These are phyloP conservation scores for Isatis tinctoria DNA, from an alignment of 345 rosid genomes.

Conservation along the genomic window DNA sequence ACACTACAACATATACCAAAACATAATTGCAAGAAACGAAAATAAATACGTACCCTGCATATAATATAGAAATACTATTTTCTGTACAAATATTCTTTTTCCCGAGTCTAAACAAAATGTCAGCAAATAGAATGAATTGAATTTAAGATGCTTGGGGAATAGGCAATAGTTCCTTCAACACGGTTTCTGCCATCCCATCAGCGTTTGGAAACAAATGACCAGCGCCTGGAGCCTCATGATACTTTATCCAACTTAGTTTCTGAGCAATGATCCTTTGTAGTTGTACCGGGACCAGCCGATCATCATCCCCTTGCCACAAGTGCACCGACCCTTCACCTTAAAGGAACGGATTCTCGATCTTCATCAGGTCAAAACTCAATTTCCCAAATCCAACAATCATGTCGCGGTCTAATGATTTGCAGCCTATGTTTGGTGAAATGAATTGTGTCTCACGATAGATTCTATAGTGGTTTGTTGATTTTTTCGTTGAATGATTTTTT, in stretches of 20 bases:
- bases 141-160: constrained; percentile 24
- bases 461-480: too few relatives aligned
- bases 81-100: too few relatives aligned
- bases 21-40: background rate
- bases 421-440: too few relatives aligned
- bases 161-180: constrained; percentile 51
- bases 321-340: constrained; percentile 47
- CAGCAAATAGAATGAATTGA: background rate
- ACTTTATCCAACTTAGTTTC: constrained; percentile 52
- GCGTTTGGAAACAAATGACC: constrained; percentile 56
- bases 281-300: constrained; percentile 41
- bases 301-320: constrained; percentile 67
- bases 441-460: too few relatives aligned
- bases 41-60: background rate
- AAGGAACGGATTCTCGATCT: constrained; percentile 49
- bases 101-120: constrained; percentile 2
- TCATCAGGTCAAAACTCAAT: constrained; percentile 57
- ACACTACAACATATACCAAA: background rate
- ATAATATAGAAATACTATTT: background rate
- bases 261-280: constrained; percentile 51
- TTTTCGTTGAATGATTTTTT: too few relatives aligned
- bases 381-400: constrained; percentile 43
- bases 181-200: constrained; percentile 34
- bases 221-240: constrained; percentile 50
- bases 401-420: constrained; percentile 48